Base-by-base conservation (phyloP, 2,329 filamentous ascomycete species). In the Paracoccidioides lutzii region DNA sequence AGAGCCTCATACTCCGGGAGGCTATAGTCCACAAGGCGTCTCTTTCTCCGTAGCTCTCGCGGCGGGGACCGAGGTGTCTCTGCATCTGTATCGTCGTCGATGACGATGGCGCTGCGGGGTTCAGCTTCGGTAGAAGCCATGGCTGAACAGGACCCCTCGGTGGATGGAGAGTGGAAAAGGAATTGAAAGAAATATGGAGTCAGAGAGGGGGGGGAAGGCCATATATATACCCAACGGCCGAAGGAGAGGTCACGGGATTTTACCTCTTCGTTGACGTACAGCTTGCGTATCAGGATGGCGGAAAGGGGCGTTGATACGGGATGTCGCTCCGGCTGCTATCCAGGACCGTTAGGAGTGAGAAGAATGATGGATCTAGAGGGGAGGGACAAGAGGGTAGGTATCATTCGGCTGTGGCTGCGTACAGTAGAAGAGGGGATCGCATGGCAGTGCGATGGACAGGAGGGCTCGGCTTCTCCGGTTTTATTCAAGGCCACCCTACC, bases 31-130 rank as follows among this genome's bases (percentile, higher is more conserved):
- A 38, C 46, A 45, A 35, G 8, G 52, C 28, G 52, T 28, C 42
- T 54, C 42, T 48, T 48, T 54, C 43, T 54, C 52, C 30, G 52
- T 54, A 53, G 52, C 52, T 53, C 52, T 53, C 22, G 32, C 5
- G 52, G 52, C 32, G 22, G 38, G 40, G 22, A 44, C 28, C 22
- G 40, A 53, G 52, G 41, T 53, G 52, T 54, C 52, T 48, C 52
- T 48, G 52, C 37, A 38, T 54, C 52, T 8, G 42, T 54, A 33
- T 15, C 37, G 40, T 53, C 12, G 22, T 15, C n/a, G 3, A 42
- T 15, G 40, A 15, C 40, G 3, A 37, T 37, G 35, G 35, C 3
- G 35, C 35, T 37, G 35, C 10, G 35, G 10, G 35, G 35, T 37
- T 37, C 35, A 37, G 35, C 6, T 37, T 37, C 35, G 10, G 35